These are phyloP conservation scores for Didymellaceae sp. DNA, from an alignment of 2,329 filamentous ascomycete genomes.

Conservation along the genomic window DNA sequence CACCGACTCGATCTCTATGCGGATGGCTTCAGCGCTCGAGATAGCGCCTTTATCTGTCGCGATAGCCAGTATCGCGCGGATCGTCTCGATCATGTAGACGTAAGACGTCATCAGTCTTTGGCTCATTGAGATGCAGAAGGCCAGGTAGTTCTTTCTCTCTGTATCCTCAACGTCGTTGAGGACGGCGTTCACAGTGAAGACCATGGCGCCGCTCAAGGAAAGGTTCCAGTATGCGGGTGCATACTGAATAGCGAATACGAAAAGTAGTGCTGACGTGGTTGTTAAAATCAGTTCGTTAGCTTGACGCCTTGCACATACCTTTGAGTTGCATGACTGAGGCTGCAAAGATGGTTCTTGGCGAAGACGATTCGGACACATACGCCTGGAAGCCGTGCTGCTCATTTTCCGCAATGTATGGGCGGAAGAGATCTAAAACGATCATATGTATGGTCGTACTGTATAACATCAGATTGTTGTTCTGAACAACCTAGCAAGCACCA, in stretches of 20 bases:
- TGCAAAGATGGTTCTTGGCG: conserved; percentile 19
- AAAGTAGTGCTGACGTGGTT: conserved; percentile 3
- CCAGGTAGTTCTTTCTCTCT: conserved; percentile 11
- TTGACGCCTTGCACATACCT: background rate
- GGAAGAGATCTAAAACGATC: conserved; percentile 18
- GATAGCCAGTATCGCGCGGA: conserved; percentile 16
- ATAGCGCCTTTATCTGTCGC: conserved; percentile 19
- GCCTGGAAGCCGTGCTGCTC: conserved; percentile 13
- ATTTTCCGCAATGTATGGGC: conserved; percentile 15
- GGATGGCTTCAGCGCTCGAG: conserved; percentile 12
- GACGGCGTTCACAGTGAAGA: conserved; percentile 17
- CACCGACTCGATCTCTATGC: conserved; percentile 1
- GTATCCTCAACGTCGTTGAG: conserved; percentile 13
- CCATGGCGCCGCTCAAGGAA: conserved; percentile 13
- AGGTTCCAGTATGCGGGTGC: conserved; percentile 14
- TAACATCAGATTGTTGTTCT: too few relatives aligned
- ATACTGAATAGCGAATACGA: conserved; percentile 14
- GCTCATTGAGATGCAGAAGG: conserved; percentile 16
- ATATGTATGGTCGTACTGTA: conserved; percentile 12
- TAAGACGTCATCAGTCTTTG: conserved; percentile 7
- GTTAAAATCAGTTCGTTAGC: background rate
- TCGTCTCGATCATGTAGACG: conserved; percentile 16
- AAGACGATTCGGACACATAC: conserved; percentile 10
- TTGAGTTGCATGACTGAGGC: conserved; percentile 21
- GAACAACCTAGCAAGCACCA: too few relatives aligned